Evolutionary conservation across 257 asterid species (phyloP), one percentile per base, ranked within the genome.

Genomic region (Leonotis leonurus): DNA sequence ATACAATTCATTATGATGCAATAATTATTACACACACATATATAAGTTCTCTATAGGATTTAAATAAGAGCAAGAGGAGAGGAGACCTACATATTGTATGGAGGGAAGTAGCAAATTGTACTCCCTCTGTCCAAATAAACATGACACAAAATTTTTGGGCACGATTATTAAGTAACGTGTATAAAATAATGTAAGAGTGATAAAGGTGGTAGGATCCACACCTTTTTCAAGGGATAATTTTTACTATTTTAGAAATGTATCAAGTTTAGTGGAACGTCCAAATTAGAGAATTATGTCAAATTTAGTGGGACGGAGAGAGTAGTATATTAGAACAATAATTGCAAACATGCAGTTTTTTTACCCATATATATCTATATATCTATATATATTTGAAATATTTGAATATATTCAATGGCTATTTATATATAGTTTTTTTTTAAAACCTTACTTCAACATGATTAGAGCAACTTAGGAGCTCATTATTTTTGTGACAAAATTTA

Each of bases 381-480:
- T 16, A 6, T 44, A 44, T 24, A 24, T 39, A 13, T 44, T 21
- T 55, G 14, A 67, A 43, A 45, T 32, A 20, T 55, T 44, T 52
- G 21, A 67, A 56, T 48, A 21, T 48, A 48, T 67, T 67, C 13
- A 56, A 57, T 57, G 66, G 33, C 24, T 12, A 55, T 26, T n/a
- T n/a, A 65, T 52, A 39, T 21, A 10, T 51, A 69, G 55, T 48
- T 50, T 59, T 49, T 49, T 26, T 27, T 33, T 32, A 6, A 6
- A 33, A 69, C 57, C 37, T 51, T 20, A 60, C 51, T 60, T 60
- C 30, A 44, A 26, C 51, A 24, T 20, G 64, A 44, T 3, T 41
- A 14, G n/a, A 66, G 64, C 54, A 58, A 6, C 33, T 11, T 68
- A 56, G 62, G 16, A 68, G 36, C 40, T 48, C 44, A n/a, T n/a